Conservation (phyloP, 139 green algal genomes). For the Chlamydomonas sp. region DNA sequence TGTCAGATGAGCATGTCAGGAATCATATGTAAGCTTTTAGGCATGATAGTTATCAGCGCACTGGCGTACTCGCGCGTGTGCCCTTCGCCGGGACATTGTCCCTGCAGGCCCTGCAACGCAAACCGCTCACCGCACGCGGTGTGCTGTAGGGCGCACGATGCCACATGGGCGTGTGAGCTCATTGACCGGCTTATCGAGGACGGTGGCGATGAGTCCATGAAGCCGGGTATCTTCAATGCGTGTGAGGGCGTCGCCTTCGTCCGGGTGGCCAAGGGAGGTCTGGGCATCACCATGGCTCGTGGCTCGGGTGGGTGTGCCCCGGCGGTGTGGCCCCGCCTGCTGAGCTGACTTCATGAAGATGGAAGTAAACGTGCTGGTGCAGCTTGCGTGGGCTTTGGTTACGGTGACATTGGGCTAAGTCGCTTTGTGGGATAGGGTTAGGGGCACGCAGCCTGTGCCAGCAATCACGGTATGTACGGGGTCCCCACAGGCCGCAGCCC, state of each 20-base stretch:
- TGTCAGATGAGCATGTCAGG: no score
- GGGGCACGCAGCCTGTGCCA: no score
- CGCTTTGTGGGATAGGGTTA: no score
- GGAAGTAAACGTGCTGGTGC: no score
- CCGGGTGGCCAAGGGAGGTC: background rate
- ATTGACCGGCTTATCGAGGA: background rate
- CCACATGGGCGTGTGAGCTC: constrained; percentile 2
- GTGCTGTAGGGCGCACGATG: background rate
- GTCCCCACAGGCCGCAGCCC: no score
- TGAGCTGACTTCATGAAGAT: no score
- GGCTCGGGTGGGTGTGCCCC: background rate
- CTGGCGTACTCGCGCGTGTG: background rate
- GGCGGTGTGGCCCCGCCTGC: no score
- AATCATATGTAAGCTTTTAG: no score
- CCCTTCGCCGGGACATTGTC: background rate
- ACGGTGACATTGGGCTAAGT: no score
- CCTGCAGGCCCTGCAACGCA: background rate
- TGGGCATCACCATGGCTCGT: constrained; percentile 4
- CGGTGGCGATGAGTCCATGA: constrained; percentile 25
- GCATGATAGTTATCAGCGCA: no score
- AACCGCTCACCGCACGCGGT: background rate
- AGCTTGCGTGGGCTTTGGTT: no score
- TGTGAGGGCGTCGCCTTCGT: constrained; percentile 38
- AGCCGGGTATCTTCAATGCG: constrained; percentile 28
- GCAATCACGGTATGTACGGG: no score